A percentile compares a stretch with the other conserved stretches of the same genome.
Conservation (phyloP, 2,329 filamentous ascomycete genomes). For the Microsporum audouinii region DNA sequence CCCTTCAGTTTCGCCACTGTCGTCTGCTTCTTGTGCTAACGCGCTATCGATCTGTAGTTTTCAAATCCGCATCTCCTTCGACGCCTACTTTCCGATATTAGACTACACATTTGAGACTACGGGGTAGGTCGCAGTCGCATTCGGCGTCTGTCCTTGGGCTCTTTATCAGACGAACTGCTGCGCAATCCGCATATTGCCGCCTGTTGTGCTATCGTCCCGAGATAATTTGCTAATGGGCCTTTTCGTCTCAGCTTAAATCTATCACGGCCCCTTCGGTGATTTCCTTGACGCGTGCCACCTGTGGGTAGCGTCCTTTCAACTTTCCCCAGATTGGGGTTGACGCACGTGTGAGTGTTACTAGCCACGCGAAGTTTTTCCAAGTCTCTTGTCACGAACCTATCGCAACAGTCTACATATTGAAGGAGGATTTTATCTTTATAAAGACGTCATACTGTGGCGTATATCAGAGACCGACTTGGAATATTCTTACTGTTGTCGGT, state of each 20-base stretch:
- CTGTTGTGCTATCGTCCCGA: not conserved
- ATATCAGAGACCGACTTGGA: not conserved
- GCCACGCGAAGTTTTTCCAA: not conserved
- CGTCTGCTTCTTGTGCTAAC: not conserved
- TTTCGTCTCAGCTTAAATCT: not conserved
- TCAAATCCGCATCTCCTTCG: not conserved
- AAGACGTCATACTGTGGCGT: constrained; percentile 4
- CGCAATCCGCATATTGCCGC: not conserved
- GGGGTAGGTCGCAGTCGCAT: not conserved
- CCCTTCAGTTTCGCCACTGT: not conserved
- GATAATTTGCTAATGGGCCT: not conserved
- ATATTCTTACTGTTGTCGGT: not conserved
- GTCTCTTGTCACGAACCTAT: constrained; percentile 2
- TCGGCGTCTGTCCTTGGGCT: not conserved
- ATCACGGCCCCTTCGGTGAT: not conserved
- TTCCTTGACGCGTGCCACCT: not conserved
- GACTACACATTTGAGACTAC: not conserved
- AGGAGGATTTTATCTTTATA: not conserved
- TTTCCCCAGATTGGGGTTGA: not conserved
- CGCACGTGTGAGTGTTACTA: constrained; percentile 4
- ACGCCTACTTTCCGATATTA: not conserved
- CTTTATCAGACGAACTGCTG: not conserved
- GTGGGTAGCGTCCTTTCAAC: not conserved
- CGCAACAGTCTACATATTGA: not conserved
- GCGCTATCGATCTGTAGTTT: not conserved